These are phyloP conservation scores for Trichoderma gamsii DNA, from an alignment of 495 filamentous ascomycete genomes.

Conservation along the genomic window DNA sequence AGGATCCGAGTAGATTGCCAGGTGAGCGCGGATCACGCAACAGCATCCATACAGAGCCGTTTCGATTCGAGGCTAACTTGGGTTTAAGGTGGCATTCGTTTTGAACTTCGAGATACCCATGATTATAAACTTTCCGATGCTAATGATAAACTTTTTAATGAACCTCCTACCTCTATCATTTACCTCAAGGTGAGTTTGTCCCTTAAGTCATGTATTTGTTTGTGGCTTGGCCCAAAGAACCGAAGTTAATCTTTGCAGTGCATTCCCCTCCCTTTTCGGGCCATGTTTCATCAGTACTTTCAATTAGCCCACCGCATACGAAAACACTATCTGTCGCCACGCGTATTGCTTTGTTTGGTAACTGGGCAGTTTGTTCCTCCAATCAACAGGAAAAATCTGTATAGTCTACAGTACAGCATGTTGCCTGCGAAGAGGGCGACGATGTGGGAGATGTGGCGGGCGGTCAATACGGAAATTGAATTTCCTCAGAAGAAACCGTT, in stretches of 20 bases:
- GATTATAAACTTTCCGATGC: slow-evolving; percentile 37
- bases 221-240: background rate
- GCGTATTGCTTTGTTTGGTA: slow-evolving; percentile 77
- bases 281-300: slow-evolving; percentile 96
- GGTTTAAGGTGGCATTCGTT: slow-evolving; percentile 74
- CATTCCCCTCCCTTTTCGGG: slow-evolving; percentile 78
- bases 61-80: background rate
- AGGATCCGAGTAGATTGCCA: slow-evolving; percentile 84
- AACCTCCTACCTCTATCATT: slow-evolving; percentile 64
- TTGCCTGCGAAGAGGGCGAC: slow-evolving; percentile 74
- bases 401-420: slow-evolving; percentile 98
- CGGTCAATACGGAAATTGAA: slow-evolving; percentile 21
- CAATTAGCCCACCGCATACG: slow-evolving; percentile 86
- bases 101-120: slow-evolving; percentile 77
- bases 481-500: slow-evolving; percentile 11
- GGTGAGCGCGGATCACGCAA: slow-evolving; percentile 43
- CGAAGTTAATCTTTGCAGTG: slow-evolving; percentile 48
- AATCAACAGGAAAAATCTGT: slow-evolving; percentile 88
- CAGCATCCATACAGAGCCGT: background rate
- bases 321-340: slow-evolving; percentile 87
- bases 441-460: slow-evolving; percentile 78
- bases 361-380: slow-evolving; percentile 87
- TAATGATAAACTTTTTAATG: slow-evolving; percentile 23
- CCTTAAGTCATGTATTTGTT: background rate
- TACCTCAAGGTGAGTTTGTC: slow-evolving; percentile 59